A percentile compares a stretch with the other conserved stretches of the same genome.
Conservation (phyloP, 2,329 filamentous ascomycete species). For the Westerdykella ornata region DNA sequence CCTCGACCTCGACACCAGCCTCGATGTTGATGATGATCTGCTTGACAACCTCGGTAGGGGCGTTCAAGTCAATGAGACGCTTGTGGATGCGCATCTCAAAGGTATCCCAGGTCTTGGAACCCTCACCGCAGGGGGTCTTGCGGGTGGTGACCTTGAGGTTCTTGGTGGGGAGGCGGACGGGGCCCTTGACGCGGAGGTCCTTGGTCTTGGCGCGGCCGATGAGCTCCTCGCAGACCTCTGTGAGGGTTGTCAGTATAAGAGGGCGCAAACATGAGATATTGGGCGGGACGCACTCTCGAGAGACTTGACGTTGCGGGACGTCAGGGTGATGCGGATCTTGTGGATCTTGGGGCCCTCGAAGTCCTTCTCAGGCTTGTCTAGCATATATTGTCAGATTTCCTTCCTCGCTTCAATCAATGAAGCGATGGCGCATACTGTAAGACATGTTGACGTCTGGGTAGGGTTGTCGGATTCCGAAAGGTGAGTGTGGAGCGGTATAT, state of each 20-base stretch:
- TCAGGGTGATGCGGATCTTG: constrained; percentile 98
- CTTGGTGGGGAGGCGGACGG: constrained; percentile 96
- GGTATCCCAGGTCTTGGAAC: constrained; percentile 99
- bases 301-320: constrained; percentile 85
- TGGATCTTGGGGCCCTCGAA: constrained; percentile 93
- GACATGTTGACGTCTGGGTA: constrained; percentile 26
- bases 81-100: constrained; percentile 99
- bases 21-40: constrained; percentile 96
- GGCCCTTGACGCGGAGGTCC: constrained; percentile 97
- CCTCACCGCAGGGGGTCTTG: constrained; percentile 99
- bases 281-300: constrained; percentile 64
- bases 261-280: not conserved
- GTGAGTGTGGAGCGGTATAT: constrained; percentile 12
- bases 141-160: constrained; percentile 93
- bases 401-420: not conserved
- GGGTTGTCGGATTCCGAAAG: constrained; percentile 13
- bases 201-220: constrained; percentile 98
- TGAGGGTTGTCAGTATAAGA: constrained; percentile 2
- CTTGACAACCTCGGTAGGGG: constrained; percentile 96
- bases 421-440: constrained; percentile 23
- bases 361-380: constrained; percentile 82
- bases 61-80: constrained; percentile 95
- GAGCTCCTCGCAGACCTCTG: constrained; percentile 81
- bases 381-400: constrained; percentile 8
- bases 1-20: constrained; percentile 87